These are phyloP conservation scores for Talaromyces sp. DNA, from an alignment of 2,329 filamentous ascomycete genomes.

Conservation along the genomic window DNA sequence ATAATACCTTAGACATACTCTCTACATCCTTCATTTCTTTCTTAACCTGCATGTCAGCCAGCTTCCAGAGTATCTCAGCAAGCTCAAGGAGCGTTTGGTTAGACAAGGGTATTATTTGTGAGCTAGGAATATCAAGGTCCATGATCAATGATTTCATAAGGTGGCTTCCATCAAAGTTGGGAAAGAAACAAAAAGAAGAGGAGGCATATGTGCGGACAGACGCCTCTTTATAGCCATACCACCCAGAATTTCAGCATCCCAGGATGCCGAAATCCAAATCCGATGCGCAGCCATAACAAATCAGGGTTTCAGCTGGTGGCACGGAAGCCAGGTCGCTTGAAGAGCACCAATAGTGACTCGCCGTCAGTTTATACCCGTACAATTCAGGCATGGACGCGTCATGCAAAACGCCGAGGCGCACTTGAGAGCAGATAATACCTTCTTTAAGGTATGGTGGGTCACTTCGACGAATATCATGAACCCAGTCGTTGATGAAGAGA, in stretches of 20 bases:
- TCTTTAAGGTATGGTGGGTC: neutral
- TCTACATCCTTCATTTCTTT: neutral
- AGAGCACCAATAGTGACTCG: slow-evolving; percentile 1
- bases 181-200: neutral
- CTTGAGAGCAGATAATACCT: neutral
- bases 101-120: neutral
- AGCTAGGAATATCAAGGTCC: neutral
- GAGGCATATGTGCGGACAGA: neutral
- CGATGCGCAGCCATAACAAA: neutral
- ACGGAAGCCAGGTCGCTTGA: neutral
- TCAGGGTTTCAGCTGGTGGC: neutral
- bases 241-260: neutral
- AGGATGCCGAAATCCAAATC: slow-evolving; percentile 6
- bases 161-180: too few relatives aligned
- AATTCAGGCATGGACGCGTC: neutral
- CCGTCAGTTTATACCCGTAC: neutral
- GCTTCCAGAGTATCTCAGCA: neutral
- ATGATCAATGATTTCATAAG: neutral
- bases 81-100: slow-evolving; percentile 2
- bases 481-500: neutral
- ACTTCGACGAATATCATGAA: neutral
- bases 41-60: neutral
- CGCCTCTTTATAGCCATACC: neutral
- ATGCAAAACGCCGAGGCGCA: neutral
- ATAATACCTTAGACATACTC: neutral